Base-by-base conservation (phyloP, 192 early-diverging fungal genomes). In the Backusella australiensis region DNA sequence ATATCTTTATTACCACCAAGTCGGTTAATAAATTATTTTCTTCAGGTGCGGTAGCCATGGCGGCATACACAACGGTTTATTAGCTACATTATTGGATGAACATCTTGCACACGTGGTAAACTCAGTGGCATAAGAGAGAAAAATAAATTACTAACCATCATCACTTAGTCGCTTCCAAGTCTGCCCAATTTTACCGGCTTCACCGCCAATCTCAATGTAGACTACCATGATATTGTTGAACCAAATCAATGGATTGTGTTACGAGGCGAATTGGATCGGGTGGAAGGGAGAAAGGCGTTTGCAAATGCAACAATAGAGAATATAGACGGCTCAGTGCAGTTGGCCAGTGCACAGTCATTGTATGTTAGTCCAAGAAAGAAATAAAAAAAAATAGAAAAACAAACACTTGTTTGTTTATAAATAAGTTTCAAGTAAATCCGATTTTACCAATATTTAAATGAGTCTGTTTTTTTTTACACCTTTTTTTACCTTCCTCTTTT, bases 41-140 rank as follows among this genome's bases (percentile, higher is more conserved):
- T 36, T 32, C n/a, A 78, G 77, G 19, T 93, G 90, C 34, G 93
- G 93, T 21, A 92, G 93, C 78, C 83, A 89, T 26, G 89, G 88
- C 34, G 94, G 94, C 39, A 84, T 91, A 46, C 93, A 96, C 70
- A 93, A 93, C 42, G 93, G 91, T 38, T 83, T 93, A 8, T 84
- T 90, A 32, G 79, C 75, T 14, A 81, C 79, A 5, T 39, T 81
- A 34, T 46, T 81, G 12, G 79, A 81, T 74, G 79, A 81, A 44
- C 79, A 81, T 34, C 69, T 81, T 36, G 79, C 79, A 23, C 77
- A 81, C 53, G 79, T 81, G 75, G 79, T 81, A 77, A 73, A 34
- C 32, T 21, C 26, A 21, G 26, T 49, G 41, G 34, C 23, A 36
- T 11, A 49, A 32, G 8, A 23, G 7, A n/a, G 7, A 1, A 7